A percentile compares a stretch with the other conserved stretches of the same genome.
phyloP scores from a whole-genome alignment of 257 asterid genomes.

The Solanum clarkiae region DNA sequence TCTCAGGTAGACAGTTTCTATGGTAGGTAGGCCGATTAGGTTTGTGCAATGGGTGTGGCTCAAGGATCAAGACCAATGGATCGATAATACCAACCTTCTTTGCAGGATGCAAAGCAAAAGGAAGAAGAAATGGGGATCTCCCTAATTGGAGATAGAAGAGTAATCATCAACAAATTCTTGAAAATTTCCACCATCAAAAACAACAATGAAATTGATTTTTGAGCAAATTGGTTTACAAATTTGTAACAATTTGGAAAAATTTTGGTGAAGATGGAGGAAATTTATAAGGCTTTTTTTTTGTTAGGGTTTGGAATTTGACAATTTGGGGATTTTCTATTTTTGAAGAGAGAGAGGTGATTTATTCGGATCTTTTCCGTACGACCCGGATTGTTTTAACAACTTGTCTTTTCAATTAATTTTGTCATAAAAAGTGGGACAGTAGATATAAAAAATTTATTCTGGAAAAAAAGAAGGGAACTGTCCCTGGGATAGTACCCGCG shows the following conservation, averaged over 20 bases:
- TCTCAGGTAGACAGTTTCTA: neutral
- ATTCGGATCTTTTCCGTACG: neutral
- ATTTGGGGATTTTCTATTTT: neutral
- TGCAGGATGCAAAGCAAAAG: slow-evolving; percentile 23
- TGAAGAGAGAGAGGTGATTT: neutral
- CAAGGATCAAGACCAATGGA: slow-evolving; percentile 25
- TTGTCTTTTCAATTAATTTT: neutral
- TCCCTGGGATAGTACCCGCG: neutral
- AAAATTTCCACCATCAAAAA: slow-evolving; percentile 25
- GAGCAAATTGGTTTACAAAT: neutral
- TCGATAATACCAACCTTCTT: slow-evolving; percentile 33
- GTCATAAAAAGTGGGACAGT: neutral
- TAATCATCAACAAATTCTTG: slow-evolving; percentile 9
- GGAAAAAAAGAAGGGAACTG: neutral
- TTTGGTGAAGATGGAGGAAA: neutral
- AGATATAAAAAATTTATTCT: neutral
- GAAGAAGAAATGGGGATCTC: slow-evolving; percentile 6
- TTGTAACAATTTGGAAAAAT: neutral
- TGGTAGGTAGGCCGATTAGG: neutral
- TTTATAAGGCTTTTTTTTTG: neutral
- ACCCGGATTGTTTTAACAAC: neutral
- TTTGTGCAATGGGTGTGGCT: neutral
- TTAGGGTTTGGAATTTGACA: neutral
- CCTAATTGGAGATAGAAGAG: slow-evolving; percentile 6
- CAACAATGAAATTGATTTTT: neutral